Base-by-base conservation (phyloP, 2,329 filamentous ascomycete genomes). In the Diaporthe ampelina region DNA sequence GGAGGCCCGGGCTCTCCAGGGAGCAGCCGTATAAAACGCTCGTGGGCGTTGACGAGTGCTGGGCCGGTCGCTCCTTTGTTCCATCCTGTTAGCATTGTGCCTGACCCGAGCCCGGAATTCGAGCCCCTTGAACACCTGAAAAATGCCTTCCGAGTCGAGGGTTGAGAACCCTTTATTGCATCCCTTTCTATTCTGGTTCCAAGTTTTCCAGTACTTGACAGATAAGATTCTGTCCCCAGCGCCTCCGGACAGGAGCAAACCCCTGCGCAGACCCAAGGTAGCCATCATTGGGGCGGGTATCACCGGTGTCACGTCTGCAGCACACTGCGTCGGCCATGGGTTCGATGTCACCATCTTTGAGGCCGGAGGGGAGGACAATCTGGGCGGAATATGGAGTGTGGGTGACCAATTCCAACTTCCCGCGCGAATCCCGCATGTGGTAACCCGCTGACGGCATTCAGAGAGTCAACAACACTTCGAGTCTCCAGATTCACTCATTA, bases 321-420 rank as follows among this genome's bases (percentile, higher is more conserved):
- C 94, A 1, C 94, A 97, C 81, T 95, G 94, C 80, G 91, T 95
- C 48, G 94, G 94, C 1, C 94, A 97, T 89, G 94, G 94, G 58
- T 96, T 96, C 77, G 94, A 97, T 76, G 93, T 95, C 9, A 88
- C 89, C 26, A 90, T 97, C 52, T 97, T 97, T 77, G 94, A 97
- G 81, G 90, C 91, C 10, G 93, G 93, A 1, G 83, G 87, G 5
- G 86, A 91, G 76, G 88, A 93, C 21, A 87, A 90, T 32, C 82
- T 97, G 0, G 94, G 94, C 21, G 94, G 94, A 0, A 96, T 96
- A 45, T 96, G 94, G 94, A 94, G 91, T 80, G 91, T 93, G 84
- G 81, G 90, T 81, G 19, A 13, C 21, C 7, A 6, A 19, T 32
- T 2, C 15, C 15, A 11, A n/a, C 4, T 0, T 4, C 10, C 15